Conservation (phyloP, 2,329 filamentous ascomycete species). For the Ophiostoma piceae region DNA sequence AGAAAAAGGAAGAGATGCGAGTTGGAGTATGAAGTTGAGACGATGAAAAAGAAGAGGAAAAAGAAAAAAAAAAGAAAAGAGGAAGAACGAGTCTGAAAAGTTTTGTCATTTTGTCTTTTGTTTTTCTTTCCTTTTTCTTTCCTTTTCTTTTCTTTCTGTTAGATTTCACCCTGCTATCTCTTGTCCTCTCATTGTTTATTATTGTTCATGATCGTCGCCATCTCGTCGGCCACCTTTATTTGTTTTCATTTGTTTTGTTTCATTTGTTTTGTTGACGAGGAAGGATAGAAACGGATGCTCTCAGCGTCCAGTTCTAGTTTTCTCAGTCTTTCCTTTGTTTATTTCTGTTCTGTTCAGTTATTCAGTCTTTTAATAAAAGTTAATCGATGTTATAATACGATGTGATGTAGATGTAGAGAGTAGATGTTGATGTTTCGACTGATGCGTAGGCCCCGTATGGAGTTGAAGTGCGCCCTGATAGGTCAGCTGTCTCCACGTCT, state of each 20-base stretch:
- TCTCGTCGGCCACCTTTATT: neutral
- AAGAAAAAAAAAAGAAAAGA: neutral
- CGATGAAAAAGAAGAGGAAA: neutral
- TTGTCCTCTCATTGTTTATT: neutral
- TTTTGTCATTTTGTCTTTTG: neutral
- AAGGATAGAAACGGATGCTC: neutral
- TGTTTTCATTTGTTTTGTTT: neutral
- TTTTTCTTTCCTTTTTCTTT: neutral
- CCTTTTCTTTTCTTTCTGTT: neutral
- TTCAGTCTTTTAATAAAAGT: neutral
- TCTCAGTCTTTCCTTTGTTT: constrained; percentile 7
- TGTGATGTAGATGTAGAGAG: neutral
- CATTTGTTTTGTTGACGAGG: neutral
- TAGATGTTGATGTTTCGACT: no score
- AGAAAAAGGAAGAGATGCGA: neutral
- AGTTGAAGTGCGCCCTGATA: neutral
- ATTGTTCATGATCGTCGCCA: neutral
- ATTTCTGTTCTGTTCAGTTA: neutral
- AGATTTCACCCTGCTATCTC: neutral
- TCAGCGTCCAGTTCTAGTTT: constrained; percentile 9
- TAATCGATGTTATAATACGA: neutral
- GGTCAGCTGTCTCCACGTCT: neutral
- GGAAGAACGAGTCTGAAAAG: neutral
- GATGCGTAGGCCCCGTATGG: no score
- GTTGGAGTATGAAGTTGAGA: neutral